Evolutionary conservation across 2,329 filamentous ascomycete species (phyloP).

Genomic region (Epichloe scottii): DNA sequence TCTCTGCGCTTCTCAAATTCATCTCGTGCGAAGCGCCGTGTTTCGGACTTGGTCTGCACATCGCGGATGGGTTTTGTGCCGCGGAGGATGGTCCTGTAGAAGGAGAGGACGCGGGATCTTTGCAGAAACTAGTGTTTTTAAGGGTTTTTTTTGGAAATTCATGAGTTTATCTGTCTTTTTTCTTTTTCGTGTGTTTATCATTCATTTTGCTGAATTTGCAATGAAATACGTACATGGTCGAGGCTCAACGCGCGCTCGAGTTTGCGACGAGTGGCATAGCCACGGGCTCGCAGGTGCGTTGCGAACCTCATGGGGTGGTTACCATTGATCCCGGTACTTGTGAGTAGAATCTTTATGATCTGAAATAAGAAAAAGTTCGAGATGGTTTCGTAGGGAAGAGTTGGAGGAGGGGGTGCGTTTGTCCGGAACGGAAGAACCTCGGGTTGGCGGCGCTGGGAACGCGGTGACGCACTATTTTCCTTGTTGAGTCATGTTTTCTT

Average conservation of each 20-base stretch:
- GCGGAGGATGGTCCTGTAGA: constrained; percentile 47
- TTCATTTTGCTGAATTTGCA: neutral
- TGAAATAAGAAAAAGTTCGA: too few species aligned
- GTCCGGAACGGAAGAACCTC: constrained; percentile 10
- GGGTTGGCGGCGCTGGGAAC: neutral
- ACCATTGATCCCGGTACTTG: neutral
- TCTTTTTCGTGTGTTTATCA: neutral
- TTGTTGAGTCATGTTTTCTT: neutral
- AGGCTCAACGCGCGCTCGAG: constrained; percentile 35
- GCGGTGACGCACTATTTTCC: neutral
- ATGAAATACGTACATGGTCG: constrained; percentile 36
- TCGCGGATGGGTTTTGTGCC: constrained; percentile 40
- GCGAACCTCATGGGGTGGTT: constrained; percentile 11
- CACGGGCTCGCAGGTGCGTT: constrained; percentile 16
- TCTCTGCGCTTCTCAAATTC: constrained; percentile 48
- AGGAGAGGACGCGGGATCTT: constrained; percentile 37
- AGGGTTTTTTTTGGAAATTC: neutral
- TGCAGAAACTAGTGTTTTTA: constrained; percentile 51
- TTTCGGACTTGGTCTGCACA: constrained; percentile 38
- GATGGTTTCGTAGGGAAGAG: neutral
- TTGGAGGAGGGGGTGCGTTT: neutral
- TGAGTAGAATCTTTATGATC: too few species aligned
- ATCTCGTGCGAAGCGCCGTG: constrained; percentile 40
- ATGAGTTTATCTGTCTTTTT: neutral
- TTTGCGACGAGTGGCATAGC: constrained; percentile 22